Percentiles rank a stretch among this genome's conserved stretches.
phyloP scores from a whole-genome alignment of 2,329 filamentous ascomycete species.

The Pyricularia grisea region DNA sequence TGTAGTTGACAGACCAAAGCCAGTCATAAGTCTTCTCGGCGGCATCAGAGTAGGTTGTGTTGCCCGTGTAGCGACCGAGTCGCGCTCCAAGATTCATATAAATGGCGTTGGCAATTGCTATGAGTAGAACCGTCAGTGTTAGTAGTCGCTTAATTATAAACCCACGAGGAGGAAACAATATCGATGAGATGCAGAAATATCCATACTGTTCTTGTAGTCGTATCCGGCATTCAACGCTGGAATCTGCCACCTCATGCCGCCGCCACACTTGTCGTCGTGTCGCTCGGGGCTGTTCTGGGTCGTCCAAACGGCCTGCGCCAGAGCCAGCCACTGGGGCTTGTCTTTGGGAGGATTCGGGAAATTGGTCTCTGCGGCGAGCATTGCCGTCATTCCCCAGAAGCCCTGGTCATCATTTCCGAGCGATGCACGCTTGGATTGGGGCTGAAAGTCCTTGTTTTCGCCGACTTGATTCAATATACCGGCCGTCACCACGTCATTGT shows the following conservation, averaged over 20 bases:
- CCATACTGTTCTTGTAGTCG: slow-evolving; percentile 55
- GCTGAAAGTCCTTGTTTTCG: slow-evolving; percentile 42
- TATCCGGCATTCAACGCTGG: slow-evolving; percentile 66
- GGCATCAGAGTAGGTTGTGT: slow-evolving; percentile 53
- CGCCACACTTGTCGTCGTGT: slow-evolving; percentile 62
- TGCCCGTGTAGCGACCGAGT: slow-evolving; percentile 60
- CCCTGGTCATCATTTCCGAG: slow-evolving; percentile 61
- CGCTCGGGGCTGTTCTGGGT: slow-evolving; percentile 33
- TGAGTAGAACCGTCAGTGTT: not conserved
- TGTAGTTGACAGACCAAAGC: slow-evolving; percentile 42
- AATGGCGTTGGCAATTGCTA: slow-evolving; percentile 47
- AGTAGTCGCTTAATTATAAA: not conserved
- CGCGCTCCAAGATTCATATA: slow-evolving; percentile 60
- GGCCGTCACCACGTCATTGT: slow-evolving; percentile 48
- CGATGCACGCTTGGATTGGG: slow-evolving; percentile 48
- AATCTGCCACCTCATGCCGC: slow-evolving; percentile 72
- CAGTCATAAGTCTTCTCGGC: slow-evolving; percentile 56
- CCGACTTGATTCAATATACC: slow-evolving; percentile 51
- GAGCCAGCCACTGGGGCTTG: slow-evolving; percentile 51
- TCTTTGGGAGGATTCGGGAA: slow-evolving; percentile 49
- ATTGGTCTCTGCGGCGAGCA: slow-evolving; percentile 57
- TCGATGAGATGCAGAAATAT: not conserved
- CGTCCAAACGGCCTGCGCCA: slow-evolving; percentile 64
- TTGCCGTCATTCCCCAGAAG: slow-evolving; percentile 61
- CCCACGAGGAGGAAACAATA: too few species aligned